Percentiles rank a stretch among this genome's conserved stretches.
Evolutionary conservation across 495 filamentous ascomycete genomes (phyloP).

Genomic region (Lindgomyces ingoldianus): DNA sequence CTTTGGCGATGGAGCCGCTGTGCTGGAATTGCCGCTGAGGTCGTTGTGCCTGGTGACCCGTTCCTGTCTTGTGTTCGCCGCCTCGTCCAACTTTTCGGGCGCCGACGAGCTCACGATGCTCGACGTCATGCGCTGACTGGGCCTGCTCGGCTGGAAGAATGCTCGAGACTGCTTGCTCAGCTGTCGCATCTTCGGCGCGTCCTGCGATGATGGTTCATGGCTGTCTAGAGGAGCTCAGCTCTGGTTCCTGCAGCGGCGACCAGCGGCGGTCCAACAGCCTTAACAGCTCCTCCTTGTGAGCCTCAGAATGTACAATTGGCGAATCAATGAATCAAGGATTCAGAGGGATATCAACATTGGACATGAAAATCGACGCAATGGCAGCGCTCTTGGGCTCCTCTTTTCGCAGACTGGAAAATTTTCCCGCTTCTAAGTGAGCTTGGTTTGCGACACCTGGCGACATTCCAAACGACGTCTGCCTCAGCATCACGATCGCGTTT

Average conservation of each 20-base stretch:
- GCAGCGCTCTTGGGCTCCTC: too few species aligned
- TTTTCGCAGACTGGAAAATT: too few species aligned
- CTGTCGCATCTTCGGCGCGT: too few species aligned
- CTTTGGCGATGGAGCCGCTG: neutral
- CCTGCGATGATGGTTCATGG: neutral
- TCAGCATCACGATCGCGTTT: neutral
- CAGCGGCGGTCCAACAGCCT: too few species aligned
- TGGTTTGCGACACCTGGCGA: too few species aligned
- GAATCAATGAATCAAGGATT: too few species aligned
- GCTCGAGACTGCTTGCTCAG: neutral
- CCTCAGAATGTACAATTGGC: too few species aligned
- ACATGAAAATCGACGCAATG: too few species aligned
- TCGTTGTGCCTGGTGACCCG: neutral
- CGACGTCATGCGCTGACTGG: conserved; percentile 27
- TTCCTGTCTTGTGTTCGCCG: neutral
- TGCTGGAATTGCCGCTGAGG: neutral
- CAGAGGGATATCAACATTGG: too few species aligned
- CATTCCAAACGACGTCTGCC: conserved; percentile 4
- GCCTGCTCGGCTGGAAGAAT: neutral
- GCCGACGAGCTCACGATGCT: conserved; percentile 21
- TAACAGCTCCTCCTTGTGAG: too few species aligned
- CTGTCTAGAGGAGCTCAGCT: neutral
- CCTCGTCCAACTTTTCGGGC: neutral
- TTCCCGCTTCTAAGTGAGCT: too few species aligned
- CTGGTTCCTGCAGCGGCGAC: neutral